A percentile compares a stretch with the other conserved stretches of the same genome.
These are phyloP conservation scores for Penicillium cataractarum DNA, from an alignment of 495 filamentous ascomycete species.

Conservation along the genomic window DNA sequence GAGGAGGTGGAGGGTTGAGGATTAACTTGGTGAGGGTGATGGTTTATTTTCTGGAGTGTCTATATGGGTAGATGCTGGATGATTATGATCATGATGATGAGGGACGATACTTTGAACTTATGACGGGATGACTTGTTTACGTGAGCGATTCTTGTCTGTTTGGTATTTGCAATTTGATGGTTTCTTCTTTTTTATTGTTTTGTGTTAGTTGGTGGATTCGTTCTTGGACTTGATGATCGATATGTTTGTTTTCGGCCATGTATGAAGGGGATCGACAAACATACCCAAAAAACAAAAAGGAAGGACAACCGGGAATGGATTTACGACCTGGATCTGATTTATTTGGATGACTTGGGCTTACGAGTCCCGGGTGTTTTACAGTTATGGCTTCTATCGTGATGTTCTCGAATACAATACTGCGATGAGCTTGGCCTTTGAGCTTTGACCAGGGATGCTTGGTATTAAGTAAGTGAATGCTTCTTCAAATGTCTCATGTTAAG, in stretches of 20 bases:
- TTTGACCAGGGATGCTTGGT: not conserved
- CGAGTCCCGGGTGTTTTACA: not conserved
- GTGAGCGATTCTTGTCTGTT: not conserved
- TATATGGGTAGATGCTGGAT: not conserved
- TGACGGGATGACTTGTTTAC: not conserved
- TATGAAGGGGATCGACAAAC: constrained; percentile 6
- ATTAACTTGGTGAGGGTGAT: too few relatives aligned
- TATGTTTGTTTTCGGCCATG: constrained; percentile 10
- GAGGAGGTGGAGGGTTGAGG: constrained; percentile 47
- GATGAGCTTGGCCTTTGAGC: not conserved
- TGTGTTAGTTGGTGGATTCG: not conserved
- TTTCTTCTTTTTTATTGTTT: not conserved
- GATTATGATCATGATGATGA: not conserved
- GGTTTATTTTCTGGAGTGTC: too few relatives aligned
- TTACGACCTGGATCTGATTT: not conserved
- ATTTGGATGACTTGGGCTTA: not conserved
- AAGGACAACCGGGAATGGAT: constrained; percentile 1
- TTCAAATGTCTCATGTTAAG: not conserved
- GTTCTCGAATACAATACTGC: not conserved
- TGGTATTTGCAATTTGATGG: not conserved
- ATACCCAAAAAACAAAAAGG: constrained; percentile 1
- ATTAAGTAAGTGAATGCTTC: not conserved
- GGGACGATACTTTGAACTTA: not conserved
- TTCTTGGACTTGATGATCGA: not conserved
- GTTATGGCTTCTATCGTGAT: not conserved